A percentile compares a stretch with the other conserved stretches of the same genome.
Conservation (phyloP, 169 alveolate species). For the Eimeria sp. region DNA sequence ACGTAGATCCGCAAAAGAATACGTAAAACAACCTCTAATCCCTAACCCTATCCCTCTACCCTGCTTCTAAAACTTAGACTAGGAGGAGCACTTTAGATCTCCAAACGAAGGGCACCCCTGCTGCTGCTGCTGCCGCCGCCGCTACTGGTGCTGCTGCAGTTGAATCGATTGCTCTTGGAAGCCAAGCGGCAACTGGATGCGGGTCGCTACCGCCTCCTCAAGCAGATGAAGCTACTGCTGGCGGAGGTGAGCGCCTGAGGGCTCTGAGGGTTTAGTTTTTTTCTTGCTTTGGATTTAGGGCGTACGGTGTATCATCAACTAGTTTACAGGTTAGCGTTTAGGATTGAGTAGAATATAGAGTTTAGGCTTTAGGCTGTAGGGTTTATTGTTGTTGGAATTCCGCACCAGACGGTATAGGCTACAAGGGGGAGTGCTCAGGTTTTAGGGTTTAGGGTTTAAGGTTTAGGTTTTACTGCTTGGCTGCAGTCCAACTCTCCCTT, state of each 20-base stretch:
- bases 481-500: slow-evolving; percentile 7
- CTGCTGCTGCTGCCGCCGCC: background rate
- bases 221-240: slow-evolving; percentile 70
- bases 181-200: slow-evolving; percentile 72
- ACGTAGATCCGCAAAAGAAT: no score
- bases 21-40: no score
- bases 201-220: slow-evolving; percentile 74
- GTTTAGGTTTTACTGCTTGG: background rate
- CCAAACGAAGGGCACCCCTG: no score
- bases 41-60: no score
- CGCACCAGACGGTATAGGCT: background rate
- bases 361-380: no score
- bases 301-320: background rate
- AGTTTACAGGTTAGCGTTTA: background rate
- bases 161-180: slow-evolving; percentile 9
- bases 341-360: no score
- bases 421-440: background rate
- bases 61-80: no score
- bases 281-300: background rate
- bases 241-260: slow-evolving; percentile 54
- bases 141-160: slow-evolving; percentile 20
- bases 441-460: background rate
- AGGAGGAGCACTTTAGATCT: no score
- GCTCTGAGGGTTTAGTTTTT: background rate
- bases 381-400: no score